Percentiles rank a stretch among this genome's conserved stretches.
Conservation (phyloP, 169 alveolate species). For the Eimeria sp. region DNA sequence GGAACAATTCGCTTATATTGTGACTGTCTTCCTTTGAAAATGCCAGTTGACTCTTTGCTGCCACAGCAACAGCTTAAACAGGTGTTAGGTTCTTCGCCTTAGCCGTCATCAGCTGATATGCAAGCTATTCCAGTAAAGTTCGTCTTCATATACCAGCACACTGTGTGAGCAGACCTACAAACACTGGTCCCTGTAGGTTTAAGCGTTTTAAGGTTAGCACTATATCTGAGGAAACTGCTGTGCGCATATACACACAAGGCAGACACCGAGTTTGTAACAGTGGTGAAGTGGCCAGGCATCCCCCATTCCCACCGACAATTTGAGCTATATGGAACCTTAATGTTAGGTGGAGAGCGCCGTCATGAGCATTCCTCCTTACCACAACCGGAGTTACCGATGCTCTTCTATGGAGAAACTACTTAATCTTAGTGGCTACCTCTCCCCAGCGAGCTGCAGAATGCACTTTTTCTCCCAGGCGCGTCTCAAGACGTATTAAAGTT, state of each 20-base stretch:
- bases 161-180: not conserved
- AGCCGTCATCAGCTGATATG: not conserved
- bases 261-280: not conserved
- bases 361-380: not conserved
- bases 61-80: not conserved
- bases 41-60: not conserved
- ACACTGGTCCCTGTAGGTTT: not conserved
- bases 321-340: not conserved
- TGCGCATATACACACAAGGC: not conserved
- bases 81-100: not conserved
- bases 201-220: too few species aligned
- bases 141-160: not conserved
- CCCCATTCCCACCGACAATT: not conserved
- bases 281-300: not conserved
- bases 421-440: not conserved
- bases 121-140: not conserved
- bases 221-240: not conserved
- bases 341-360: not conserved
- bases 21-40: not conserved
- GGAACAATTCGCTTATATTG: not conserved
- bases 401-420: not conserved
- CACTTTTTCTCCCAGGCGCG: not conserved
- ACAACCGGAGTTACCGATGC: not conserved
- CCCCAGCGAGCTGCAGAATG: not conserved
- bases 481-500: not conserved